Evolutionary conservation across 306 rosid species (phyloP), one percentile per base, ranked within the genome.

Genomic region (Casuarina equisetifolia): DNA sequence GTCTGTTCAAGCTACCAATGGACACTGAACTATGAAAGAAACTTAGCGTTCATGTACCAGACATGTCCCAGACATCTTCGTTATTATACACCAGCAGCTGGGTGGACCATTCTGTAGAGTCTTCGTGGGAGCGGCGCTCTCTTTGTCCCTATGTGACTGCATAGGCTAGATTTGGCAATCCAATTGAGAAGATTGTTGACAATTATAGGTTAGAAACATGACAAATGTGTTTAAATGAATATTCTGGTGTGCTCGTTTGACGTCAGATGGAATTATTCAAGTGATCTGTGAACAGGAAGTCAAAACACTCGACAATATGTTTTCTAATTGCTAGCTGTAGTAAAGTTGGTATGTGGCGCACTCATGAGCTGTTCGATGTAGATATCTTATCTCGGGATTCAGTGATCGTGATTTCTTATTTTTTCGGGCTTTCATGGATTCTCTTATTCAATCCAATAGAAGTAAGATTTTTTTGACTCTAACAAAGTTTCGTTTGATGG

Each of bases 1-100:
- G 17, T 71, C 39, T 45, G n/a, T 40, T 55, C 3, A 70, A 59
- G 15, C 12, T 63, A 63, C 44, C 69, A 35, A 16, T 52, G 74
- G 49, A 25, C 61, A 66, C 70, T 36, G 77, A 69, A 54, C 73
- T 83, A 5, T 81, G 83, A 76, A 61, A 75, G 81, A 79, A 80
- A 43, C 49, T 35, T 3, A 69, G n/a, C 62, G 45, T 68, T 75
- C 10, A 55, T 49, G n/a, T 13, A 39, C 63, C 68, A 69, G 83
- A 84, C 87, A 83, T 16, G 77, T 68, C 51, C 81, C 82, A 25
- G 51, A 48, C 51, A 48, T 48, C 13, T 48, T 48, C 3, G 51
- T 66, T 77, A 42, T 10, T 45, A 40, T 71, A 44, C 81, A 32
- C 51, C 53, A 58, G 70, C 78, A 39, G 8, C 48, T 25, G 43